A percentile compares a stretch with the other conserved stretches of the same genome.
phyloP scores from a whole-genome alignment of 2,329 filamentous ascomycete species.

The Sporothrix sp. region DNA sequence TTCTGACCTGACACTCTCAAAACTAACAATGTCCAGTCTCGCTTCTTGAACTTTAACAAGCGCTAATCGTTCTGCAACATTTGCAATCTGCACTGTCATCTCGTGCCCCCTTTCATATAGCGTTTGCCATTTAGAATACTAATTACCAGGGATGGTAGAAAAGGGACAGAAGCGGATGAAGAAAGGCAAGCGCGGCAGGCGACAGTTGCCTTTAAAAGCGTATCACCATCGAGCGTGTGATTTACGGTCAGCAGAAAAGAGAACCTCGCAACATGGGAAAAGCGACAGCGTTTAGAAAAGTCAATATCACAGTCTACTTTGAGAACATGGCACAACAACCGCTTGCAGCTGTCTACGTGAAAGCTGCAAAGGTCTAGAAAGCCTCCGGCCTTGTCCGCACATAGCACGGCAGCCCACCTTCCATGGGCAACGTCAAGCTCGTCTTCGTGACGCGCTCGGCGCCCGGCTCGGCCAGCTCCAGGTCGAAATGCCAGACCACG shows the following conservation, averaged over 20 bases:
- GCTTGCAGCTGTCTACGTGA: background rate
- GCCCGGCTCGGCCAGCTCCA: slow-evolving; percentile 27
- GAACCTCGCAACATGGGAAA: background rate
- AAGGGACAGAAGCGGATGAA: background rate
- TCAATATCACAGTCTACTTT: background rate
- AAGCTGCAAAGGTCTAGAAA: background rate
- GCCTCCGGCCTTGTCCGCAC: slow-evolving; percentile 20
- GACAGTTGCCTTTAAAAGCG: background rate
- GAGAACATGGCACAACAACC: background rate
- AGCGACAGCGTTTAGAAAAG: background rate
- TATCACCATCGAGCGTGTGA: background rate
- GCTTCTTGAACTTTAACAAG: slow-evolving; percentile 45
- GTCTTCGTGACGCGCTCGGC: slow-evolving; percentile 45
- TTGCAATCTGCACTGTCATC: background rate
- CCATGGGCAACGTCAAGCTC: slow-evolving; percentile 55
- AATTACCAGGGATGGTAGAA: background rate
- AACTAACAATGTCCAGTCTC: slow-evolving; percentile 28
- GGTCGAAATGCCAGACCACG: slow-evolving; percentile 41
- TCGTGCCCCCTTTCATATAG: too few relatives aligned
- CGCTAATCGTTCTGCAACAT: slow-evolving; percentile 21
- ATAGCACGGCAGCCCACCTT: slow-evolving; percentile 45
- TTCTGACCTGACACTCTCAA: too few relatives aligned
- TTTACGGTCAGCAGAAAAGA: background rate
- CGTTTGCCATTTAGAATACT: background rate
- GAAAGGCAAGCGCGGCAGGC: too few relatives aligned